A percentile compares a stretch with the other conserved stretches of the same genome.
Conservation (phyloP, 2,329 filamentous ascomycete species). For the Claviceps lovelessii region DNA sequence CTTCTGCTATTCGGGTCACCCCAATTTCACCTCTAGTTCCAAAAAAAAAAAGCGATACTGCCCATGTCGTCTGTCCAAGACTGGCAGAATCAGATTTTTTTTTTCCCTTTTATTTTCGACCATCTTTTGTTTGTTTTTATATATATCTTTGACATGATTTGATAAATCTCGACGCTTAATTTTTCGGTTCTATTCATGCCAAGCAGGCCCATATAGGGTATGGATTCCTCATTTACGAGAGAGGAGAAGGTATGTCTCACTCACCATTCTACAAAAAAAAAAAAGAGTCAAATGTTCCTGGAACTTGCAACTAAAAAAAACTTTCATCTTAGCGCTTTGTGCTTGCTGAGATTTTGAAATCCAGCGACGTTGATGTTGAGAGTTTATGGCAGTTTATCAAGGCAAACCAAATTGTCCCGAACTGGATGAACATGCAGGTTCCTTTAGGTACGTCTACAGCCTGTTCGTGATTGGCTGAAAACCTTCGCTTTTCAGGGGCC, state of each 20-base stretch:
- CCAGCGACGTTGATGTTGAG: constrained; percentile 34
- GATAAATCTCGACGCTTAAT: not conserved
- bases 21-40: not conserved
- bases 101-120: not conserved
- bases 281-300: not conserved
- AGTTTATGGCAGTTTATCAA: constrained; percentile 34
- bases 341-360: constrained; percentile 44
- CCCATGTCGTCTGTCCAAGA: not conserved
- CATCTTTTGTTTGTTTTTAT: not conserved
- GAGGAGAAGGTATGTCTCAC: constrained; percentile 7
- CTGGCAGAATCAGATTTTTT: not conserved
- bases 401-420: constrained; percentile 24
- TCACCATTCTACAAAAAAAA: not conserved
- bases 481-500: not conserved
- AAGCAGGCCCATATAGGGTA: not conserved
- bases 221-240: constrained; percentile 5
- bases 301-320: not conserved
- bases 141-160: not conserved
- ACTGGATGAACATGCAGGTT: constrained; percentile 35
- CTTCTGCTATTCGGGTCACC: constrained; percentile 1
- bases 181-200: not conserved
- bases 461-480: not conserved
- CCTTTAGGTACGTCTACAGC: constrained; percentile 25
- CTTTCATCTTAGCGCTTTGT: constrained; percentile 33
- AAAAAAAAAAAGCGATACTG: not conserved